These are phyloP conservation scores for Paramecium biaurelia DNA, from an alignment of 73 alveolate genomes.

Conservation along the genomic window DNA sequence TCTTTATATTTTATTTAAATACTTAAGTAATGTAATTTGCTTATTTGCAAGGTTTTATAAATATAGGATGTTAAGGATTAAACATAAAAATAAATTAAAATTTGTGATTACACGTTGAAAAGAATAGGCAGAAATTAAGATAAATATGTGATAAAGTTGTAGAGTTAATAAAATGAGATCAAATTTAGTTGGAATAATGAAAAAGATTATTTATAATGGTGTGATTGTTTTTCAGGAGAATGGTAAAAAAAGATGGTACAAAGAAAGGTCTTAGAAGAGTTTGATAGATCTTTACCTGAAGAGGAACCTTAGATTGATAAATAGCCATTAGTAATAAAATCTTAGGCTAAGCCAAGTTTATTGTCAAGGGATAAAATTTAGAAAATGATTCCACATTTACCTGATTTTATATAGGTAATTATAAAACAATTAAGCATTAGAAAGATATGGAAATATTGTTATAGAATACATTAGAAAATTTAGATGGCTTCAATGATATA, in stretches of 20 bases:
- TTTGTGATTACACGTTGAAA: not conserved
- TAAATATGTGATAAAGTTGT: not conserved
- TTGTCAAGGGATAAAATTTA: not conserved
- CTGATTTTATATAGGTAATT: not conserved
- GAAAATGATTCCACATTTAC: not conserved
- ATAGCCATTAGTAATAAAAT: not conserved
- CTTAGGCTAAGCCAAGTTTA: conserved; percentile 14
- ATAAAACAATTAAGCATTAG: not conserved
- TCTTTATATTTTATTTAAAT: not conserved
- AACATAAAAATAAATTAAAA: not conserved
- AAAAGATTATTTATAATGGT: not conserved
- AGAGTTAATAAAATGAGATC: not conserved
- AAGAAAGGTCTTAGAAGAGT: not conserved
- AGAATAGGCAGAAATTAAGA: not conserved
- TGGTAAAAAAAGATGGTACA: not conserved
- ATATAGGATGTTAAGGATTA: not conserved
- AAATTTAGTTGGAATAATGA: conserved; percentile 35
- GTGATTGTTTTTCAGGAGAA: not conserved
- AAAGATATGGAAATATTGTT: conserved; percentile 17
- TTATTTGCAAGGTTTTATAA: not conserved
- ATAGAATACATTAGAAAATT: not conserved
- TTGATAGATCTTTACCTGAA: not conserved
- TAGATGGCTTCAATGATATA: not conserved
- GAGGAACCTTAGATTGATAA: not conserved
- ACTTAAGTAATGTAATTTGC: not conserved